phyloP scores from a whole-genome alignment of 495 filamentous ascomycete genomes.

The Evernia prunastri region DNA sequence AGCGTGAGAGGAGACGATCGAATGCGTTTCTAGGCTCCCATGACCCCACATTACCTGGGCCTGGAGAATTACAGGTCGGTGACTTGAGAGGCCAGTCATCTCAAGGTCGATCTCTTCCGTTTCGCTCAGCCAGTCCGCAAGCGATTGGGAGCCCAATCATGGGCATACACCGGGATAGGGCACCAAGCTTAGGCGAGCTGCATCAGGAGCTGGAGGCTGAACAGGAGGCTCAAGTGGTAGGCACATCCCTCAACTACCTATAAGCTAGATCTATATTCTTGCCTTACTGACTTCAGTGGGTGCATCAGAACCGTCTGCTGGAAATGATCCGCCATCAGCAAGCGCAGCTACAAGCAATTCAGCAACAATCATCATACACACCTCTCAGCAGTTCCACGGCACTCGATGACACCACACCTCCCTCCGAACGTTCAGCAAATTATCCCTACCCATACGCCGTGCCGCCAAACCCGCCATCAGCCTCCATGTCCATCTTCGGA shows the following conservation, averaged over 20 bases:
- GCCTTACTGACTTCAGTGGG: background rate
- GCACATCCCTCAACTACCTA: conserved; percentile 20
- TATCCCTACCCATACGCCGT: conserved; percentile 37
- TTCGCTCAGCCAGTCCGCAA: conserved; percentile 51
- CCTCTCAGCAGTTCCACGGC: conserved; percentile 44
- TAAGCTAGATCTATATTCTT: background rate
- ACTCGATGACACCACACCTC: conserved; percentile 63
- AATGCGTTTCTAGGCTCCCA: conserved; percentile 63
- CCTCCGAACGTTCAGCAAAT: conserved; percentile 54
- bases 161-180: conserved; percentile 55
- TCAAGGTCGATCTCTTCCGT: conserved; percentile 40
- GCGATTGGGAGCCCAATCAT: conserved; percentile 55
- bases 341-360: conserved; percentile 62
- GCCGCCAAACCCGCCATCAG: conserved; percentile 25
- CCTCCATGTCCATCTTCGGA: conserved; percentile 30
- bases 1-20: conserved; percentile 55
- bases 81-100: conserved; percentile 34
- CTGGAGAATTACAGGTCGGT: conserved; percentile 51
- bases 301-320: conserved; percentile 70
- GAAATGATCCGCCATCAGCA: conserved; percentile 86
- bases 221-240: conserved; percentile 88
- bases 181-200: conserved; percentile 85
- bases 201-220: conserved; percentile 94
- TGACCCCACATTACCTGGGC: conserved; percentile 54
- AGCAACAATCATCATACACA: conserved; percentile 31